These are phyloP conservation scores for Pycnococcus provasolii DNA, from an alignment of 139 green algal genomes.

Conservation along the genomic window DNA sequence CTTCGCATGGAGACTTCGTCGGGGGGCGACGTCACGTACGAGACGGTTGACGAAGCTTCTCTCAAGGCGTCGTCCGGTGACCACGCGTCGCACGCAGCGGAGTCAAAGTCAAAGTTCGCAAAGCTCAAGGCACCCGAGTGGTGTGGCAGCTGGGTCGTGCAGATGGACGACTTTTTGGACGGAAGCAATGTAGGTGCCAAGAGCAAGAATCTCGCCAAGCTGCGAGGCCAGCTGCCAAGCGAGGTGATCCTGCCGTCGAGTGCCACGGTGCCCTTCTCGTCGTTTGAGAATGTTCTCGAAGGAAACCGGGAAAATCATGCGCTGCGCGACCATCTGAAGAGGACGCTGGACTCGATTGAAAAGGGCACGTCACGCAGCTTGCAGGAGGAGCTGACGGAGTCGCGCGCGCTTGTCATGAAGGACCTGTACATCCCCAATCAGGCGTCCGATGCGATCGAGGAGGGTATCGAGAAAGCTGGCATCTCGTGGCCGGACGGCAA, in stretches of 20 bases:
- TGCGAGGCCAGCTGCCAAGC: constrained; percentile 73
- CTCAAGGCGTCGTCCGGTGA: not conserved
- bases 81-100: not conserved
- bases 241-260: constrained; percentile 75
- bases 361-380: constrained; percentile 33
- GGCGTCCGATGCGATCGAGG: constrained; percentile 47
- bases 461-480: constrained; percentile 49
- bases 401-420: constrained; percentile 25
- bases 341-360: constrained; percentile 40
- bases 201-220: constrained; percentile 75
- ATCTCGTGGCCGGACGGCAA: constrained; percentile 62
- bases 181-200: constrained; percentile 62
- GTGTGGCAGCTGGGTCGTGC: too few relatives aligned
- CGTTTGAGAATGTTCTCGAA: constrained; percentile 77
- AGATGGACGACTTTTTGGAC: too few relatives aligned
- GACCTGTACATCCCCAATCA: constrained; percentile 11
- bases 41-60: constrained; percentile 25
- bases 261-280: constrained; percentile 84
- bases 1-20: constrained; percentile 53
- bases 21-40: constrained; percentile 60
- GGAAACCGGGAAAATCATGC: constrained; percentile 43
- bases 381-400: constrained; percentile 32
- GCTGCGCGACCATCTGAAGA: constrained; percentile 29
- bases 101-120: not conserved
- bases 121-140: not conserved